phyloP scores from a whole-genome alignment of 345 rosid species.

The Aquilaria malaccensis region DNA sequence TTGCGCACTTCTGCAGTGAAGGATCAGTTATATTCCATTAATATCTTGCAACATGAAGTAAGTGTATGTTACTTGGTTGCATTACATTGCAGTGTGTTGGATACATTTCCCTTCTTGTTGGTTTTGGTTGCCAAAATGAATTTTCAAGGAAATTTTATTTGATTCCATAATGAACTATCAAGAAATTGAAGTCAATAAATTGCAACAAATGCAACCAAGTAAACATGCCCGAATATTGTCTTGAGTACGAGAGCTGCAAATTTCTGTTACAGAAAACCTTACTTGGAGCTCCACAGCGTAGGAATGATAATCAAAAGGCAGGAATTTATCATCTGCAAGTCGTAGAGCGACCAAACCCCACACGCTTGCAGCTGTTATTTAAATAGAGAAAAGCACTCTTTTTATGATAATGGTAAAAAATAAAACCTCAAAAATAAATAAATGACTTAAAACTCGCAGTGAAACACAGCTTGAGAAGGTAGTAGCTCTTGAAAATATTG shows the following conservation, averaged over 20 bases:
- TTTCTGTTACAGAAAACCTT: conserved; percentile 2
- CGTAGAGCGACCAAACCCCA: conserved; percentile 72
- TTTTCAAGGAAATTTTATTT: no score
- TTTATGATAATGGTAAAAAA: background rate
- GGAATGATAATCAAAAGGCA: conserved; percentile 61
- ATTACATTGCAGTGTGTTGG: conserved; percentile 1
- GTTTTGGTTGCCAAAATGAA: background rate
- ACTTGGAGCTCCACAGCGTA: conserved; percentile 75
- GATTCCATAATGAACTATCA: no score
- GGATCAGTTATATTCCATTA: background rate
- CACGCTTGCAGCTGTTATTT: conserved; percentile 48
- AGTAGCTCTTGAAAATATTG: background rate
- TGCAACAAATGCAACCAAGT: no score
- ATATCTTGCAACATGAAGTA: no score
- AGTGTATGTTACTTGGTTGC: background rate
- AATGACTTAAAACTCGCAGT: no score
- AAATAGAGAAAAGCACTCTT: background rate
- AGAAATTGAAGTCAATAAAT: no score
- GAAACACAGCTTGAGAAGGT: background rate
- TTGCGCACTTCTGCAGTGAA: conserved; percentile 36
- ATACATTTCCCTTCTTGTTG: background rate
- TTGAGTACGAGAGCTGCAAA: no score
- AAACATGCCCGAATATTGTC: no score
- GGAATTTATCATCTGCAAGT: conserved; percentile 68
- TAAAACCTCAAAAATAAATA: no score